Conservation (phyloP, 2,329 filamentous ascomycete genomes). For the Biscogniauxia mediterranea region DNA sequence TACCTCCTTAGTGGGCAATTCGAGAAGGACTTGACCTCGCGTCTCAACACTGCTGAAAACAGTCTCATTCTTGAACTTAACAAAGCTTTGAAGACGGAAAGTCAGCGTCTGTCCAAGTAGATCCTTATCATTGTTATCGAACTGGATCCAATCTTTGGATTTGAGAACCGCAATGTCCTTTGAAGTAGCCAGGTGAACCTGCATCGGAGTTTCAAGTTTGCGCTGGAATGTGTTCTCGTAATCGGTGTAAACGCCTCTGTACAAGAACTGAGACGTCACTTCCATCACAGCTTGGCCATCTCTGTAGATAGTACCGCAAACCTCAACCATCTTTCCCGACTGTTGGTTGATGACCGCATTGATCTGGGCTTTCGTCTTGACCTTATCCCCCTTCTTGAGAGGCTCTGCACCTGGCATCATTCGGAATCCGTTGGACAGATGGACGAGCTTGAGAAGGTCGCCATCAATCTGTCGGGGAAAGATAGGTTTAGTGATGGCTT, state of each 20-base stretch:
- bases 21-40: conserved; percentile 84
- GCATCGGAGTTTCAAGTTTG: conserved; percentile 92
- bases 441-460: conserved; percentile 91
- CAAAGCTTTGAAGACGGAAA: conserved; percentile 90
- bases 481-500: conserved; percentile 98
- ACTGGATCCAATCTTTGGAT: conserved; percentile 96
- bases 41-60: conserved; percentile 92
- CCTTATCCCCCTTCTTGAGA: conserved; percentile 89
- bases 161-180: conserved; percentile 92
- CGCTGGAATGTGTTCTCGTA: conserved; percentile 99
- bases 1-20: conserved; percentile 94
- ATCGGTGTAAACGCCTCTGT: conserved; percentile 88
- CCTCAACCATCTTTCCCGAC: conserved; percentile 98
- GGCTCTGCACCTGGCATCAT: conserved; percentile 96
- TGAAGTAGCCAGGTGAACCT: conserved; percentile 80
- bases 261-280: conserved; percentile 96
- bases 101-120: conserved; percentile 90
- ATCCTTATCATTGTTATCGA: conserved; percentile 77
- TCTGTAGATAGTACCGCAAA: conserved; percentile 93
- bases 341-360: conserved; percentile 98
- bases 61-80: conserved; percentile 92
- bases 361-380: conserved; percentile 91
- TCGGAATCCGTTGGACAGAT: conserved; percentile 95
- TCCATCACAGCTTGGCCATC: conserved; percentile 90
- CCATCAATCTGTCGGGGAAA: conserved; percentile 96